Base-by-base conservation (phyloP, 345 rosid species). In the Acer saccharum region DNA sequence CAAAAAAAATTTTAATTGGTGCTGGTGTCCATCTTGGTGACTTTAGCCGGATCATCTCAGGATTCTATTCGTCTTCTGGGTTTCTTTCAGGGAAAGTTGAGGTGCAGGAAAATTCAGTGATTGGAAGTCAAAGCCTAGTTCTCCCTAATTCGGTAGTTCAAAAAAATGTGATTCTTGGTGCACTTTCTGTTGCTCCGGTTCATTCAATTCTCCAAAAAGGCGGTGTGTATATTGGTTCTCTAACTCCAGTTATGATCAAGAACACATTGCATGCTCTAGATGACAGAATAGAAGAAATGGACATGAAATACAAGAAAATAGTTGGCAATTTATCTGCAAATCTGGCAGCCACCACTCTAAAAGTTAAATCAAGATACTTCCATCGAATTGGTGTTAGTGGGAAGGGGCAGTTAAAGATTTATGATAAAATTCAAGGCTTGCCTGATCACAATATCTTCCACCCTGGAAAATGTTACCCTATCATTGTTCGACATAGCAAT, bases 221-320 rank as follows among this genome's bases (percentile, higher is more conserved):
- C 4, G 94, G 94, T 3, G 78, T 91, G 60, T 91, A 89, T 78
- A 65, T 91, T 54, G 92, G 94, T 1, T 89, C 94, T 52, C 89
- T 86, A 52, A 75, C 81, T 55, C 89, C 90, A 8, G 77, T 86
- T 69, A 89, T 89, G 92, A 83, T 88, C 67, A 91, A 88, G 84
- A 91, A 91, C 84, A 86, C 87, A 3, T 75, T 79, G 80, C 92
- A 89, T 66, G 82, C 86, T 75, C 78, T 91, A 80, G 94, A 89
- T 77, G 92, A 89, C 35, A 79, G 94, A 75, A 89, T 91, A 68
- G 92, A 91, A 83, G 92, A 91, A 79, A 91, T 91, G 94, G 94
- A 91, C 82, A 10, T 7, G 39, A 89, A 81, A 52, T 89, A 91
- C 18, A 91, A 84, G 86, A 91, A 85, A 73, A 89, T 89, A n/a